Conservation (phyloP, 495 filamentous ascomycete species). For the Tetracladium marchalianum region DNA sequence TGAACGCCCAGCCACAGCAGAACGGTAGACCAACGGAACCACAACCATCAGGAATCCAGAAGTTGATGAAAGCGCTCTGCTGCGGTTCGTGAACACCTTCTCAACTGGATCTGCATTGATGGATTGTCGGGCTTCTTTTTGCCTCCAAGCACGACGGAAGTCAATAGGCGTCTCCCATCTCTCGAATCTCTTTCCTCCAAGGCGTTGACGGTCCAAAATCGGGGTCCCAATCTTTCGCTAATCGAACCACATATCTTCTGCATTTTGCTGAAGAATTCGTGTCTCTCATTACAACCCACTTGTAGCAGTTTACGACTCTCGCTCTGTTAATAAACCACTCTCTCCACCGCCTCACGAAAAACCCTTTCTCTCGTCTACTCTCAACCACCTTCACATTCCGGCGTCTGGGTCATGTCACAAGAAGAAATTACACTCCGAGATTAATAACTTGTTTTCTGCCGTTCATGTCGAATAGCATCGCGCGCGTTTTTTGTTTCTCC, state of each 20-base stretch:
- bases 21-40: slow-evolving; percentile 34
- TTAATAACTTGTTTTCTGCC: slow-evolving; percentile 18
- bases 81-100: slow-evolving; percentile 48
- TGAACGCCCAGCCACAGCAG: slow-evolving; percentile 38
- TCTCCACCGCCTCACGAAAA: background rate
- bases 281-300: slow-evolving; percentile 15
- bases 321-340: slow-evolving; percentile 20
- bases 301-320: slow-evolving; percentile 19
- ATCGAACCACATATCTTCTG: slow-evolving; percentile 9
- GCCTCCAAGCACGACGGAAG: background rate
- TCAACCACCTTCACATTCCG: slow-evolving; percentile 4
- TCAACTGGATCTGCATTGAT: slow-evolving; percentile 1
- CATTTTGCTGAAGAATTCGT: slow-evolving; percentile 5
- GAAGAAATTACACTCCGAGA: slow-evolving; percentile 13
- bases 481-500: background rate
- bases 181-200: background rate
- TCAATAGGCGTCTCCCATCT: background rate
- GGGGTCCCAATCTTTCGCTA: slow-evolving; percentile 3
- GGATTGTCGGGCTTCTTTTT: background rate
- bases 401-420: slow-evolving; percentile 14
- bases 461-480: slow-evolving; percentile 16
- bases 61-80: slow-evolving; percentile 75
- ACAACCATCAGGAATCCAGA: slow-evolving; percentile 50
- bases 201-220: slow-evolving; percentile 9
- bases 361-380: background rate